A percentile compares a stretch with the other conserved stretches of the same genome.
Evolutionary conservation across 345 rosid species (phyloP).

Genomic region (Ailanthus altissimus): DNA sequence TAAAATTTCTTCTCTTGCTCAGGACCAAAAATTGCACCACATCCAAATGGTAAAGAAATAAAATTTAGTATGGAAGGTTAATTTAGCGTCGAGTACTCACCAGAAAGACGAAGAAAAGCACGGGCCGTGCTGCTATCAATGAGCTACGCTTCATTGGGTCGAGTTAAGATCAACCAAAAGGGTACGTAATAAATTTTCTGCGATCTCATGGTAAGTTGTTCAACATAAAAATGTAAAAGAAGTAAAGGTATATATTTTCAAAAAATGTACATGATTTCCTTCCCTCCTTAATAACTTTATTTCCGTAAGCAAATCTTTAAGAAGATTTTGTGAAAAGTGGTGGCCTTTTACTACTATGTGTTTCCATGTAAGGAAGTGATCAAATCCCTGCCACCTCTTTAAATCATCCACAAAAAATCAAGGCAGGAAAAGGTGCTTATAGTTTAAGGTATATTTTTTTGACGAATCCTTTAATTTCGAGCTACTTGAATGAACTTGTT

Average conservation of each 20-base stretch:
- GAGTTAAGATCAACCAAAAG: background rate
- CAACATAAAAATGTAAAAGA: background rate
- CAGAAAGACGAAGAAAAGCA: slow-evolving; percentile 28
- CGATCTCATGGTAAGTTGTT: background rate
- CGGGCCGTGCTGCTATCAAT: slow-evolving; percentile 27
- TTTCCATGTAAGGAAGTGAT: slow-evolving; percentile 3
- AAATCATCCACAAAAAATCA: background rate
- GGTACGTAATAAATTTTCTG: background rate
- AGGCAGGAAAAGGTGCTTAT: background rate
- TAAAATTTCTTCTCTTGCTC: background rate
- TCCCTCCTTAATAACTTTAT: too few species aligned
- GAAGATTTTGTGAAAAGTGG: background rate
- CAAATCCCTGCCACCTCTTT: background rate
- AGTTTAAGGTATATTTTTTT: too few species aligned
- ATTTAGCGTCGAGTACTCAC: slow-evolving; percentile 16
- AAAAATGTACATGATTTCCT: too few species aligned
- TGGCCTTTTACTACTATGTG: background rate
- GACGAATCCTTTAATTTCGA: too few species aligned
- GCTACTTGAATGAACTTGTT: too few species aligned
- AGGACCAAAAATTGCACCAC: background rate
- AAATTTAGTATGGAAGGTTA: too few species aligned
- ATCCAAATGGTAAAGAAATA: too few species aligned
- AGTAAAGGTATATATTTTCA: too few species aligned
- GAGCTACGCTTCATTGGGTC: slow-evolving; percentile 33
- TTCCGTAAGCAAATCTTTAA: slow-evolving; percentile 2